A percentile compares a stretch with the other conserved stretches of the same genome.
Conservation (phyloP, 352 stramenopile genomes). For the Phytophthora multivora region DNA sequence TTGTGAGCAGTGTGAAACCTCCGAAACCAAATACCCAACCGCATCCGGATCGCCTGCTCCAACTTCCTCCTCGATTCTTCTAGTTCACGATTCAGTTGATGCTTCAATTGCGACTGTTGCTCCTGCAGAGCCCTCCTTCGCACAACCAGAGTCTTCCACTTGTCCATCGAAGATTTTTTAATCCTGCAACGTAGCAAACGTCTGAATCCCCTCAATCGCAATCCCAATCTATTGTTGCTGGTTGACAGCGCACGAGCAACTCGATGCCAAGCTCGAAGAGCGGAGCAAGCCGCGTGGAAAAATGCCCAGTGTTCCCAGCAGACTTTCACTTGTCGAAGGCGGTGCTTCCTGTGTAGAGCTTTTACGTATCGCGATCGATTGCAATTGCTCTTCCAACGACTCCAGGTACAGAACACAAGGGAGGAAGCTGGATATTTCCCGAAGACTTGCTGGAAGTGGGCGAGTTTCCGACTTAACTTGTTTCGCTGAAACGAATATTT, state of each 20-base stretch:
- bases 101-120: constrained; percentile 23
- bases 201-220: constrained; percentile 39
- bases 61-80: constrained; percentile 5
- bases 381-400: constrained; percentile 31
- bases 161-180: constrained; percentile 3
- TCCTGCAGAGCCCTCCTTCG: constrained; percentile 18
- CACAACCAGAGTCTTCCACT: constrained; percentile 23
- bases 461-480: constrained; percentile 37
- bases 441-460: constrained; percentile 44
- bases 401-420: constrained; percentile 29
- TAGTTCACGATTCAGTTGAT: constrained; percentile 26
- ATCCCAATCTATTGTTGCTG: constrained; percentile 31
- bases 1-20: constrained; percentile 16
- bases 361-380: constrained; percentile 4
- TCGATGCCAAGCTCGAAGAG: constrained; percentile 31
- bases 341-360: constrained; percentile 7
- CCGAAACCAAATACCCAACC: constrained; percentile 23
- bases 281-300: constrained; percentile 27
- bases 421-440: constrained; percentile 40
- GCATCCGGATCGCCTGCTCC: constrained; percentile 7
- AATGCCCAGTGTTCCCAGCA: constrained; percentile 35
- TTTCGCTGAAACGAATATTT: constrained; percentile 5
- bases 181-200: background rate
- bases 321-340: background rate
- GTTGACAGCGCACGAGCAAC: constrained; percentile 7